Evolutionary conservation across 2,329 filamentous ascomycete species (phyloP).

Genomic region (Sporothrix variecibatus): DNA sequence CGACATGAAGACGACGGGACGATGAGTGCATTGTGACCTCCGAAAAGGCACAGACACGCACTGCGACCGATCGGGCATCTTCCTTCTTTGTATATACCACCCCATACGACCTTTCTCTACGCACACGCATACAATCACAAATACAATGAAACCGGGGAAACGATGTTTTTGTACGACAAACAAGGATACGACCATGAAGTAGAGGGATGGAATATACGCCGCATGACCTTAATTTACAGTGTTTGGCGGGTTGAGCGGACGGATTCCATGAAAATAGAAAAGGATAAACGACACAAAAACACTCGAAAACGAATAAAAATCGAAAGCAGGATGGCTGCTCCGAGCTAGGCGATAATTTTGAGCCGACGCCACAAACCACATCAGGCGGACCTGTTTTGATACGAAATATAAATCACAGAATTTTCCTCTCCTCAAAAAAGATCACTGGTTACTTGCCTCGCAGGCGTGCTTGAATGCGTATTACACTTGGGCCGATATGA

Average conservation of each 20-base stretch:
- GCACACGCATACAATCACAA: not conserved
- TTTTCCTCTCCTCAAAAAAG: conserved; percentile 6
- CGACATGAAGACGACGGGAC: not conserved
- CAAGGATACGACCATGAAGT: not conserved
- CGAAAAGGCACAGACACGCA: not conserved
- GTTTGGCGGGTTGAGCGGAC: too few relatives aligned
- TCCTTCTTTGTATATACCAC: conserved; percentile 17
- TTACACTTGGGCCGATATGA: too few relatives aligned
- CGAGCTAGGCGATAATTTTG: not conserved
- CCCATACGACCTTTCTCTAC: not conserved
- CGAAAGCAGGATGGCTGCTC: not conserved
- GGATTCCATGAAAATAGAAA: not conserved
- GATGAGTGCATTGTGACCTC: not conserved
- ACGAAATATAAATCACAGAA: not conserved
- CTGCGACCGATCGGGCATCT: not conserved
- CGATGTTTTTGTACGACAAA: not conserved
- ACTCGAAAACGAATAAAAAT: not conserved
- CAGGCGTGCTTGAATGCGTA: too few relatives aligned
- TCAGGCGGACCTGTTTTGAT: not conserved
- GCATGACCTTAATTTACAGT: not conserved
- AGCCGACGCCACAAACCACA: not conserved
- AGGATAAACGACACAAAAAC: not conserved
- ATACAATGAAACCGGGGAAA: not conserved
- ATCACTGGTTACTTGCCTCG: too few relatives aligned
- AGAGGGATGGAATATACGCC: not conserved